Evolutionary conservation across 2,329 filamentous ascomycete genomes (phyloP), one percentile per base, ranked within the genome.

Genomic region (Fusarium staphyleae): DNA sequence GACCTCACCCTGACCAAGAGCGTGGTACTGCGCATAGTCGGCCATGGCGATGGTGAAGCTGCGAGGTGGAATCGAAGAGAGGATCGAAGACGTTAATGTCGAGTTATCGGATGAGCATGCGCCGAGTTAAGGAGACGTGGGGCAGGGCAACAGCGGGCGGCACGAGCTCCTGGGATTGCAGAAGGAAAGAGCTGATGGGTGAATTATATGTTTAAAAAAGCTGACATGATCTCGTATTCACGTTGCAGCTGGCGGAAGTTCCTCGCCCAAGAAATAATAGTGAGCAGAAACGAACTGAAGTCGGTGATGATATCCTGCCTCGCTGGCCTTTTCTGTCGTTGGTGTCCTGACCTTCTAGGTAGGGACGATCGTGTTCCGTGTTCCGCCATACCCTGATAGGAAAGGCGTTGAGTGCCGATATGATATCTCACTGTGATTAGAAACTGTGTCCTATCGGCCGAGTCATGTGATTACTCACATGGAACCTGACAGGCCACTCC

Each of bases 11-110:
- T 85, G 81, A 40, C 82, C 83, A 46, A 84, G 76, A 67, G 79
- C 74, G 65, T 85, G 81, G 66, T 81, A 85, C 70, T 79, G 79
- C 55, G 77, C 72, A 67, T 82, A 80, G 62, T 84, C 81, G 67
- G 80, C 78, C 82, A 85, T 85, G 62, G 61, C 71, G 60, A 49
- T 26, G 55, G 55, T 55, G 34, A 47, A 46, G 37, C 44, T 50
- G 37, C 14, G 51, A 57, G 48, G 48, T 35, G 22, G 58, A 48
- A 39, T 48, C 47, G 51, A 50, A 55, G 50, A 54, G 48, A 57
- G 46, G 50, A 57, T 66, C 40, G 63, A 52, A 53, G 45, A 48
- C 48, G 51, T 57, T 40, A n/a, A n/a, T 44, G 60, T 48, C 44
- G 39, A 30, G 55, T 57, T 68, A 67, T 70, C 58, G 53, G 56